Percentiles rank a stretch among this genome's conserved stretches.
These are phyloP conservation scores for Volvox africanus DNA, from an alignment of 139 green algal genomes.

Conservation along the genomic window DNA sequence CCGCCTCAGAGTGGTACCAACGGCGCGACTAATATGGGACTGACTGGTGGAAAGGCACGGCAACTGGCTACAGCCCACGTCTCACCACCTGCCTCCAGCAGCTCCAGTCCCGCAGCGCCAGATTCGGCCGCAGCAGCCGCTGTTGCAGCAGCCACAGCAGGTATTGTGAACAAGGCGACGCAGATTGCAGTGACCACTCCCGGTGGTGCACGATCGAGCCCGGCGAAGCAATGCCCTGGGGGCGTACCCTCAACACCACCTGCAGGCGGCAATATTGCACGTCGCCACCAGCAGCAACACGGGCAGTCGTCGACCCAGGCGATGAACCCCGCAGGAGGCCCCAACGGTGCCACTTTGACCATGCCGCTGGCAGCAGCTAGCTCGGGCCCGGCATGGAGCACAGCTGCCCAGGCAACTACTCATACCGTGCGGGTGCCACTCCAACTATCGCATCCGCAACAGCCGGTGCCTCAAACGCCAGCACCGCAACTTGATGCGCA, in stretches of 20 bases:
- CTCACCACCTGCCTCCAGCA: background rate
- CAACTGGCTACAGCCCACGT: background rate
- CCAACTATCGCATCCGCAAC: background rate
- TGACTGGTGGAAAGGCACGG: background rate
- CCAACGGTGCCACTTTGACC: background rate
- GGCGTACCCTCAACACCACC: background rate
- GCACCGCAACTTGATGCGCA: background rate
- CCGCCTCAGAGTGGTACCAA: background rate
- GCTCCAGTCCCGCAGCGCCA: background rate
- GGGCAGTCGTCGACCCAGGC: background rate
- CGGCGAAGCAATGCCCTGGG: background rate
- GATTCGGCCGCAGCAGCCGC: background rate
- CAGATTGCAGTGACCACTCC: background rate
- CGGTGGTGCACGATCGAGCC: background rate
- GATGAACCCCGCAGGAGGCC: too few species aligned
- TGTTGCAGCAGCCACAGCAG: conserved; percentile 36
- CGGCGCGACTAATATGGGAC: background rate
- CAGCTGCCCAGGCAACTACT: background rate
- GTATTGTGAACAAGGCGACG: conserved; percentile 16
- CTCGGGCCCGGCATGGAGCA: background rate
- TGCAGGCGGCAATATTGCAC: background rate
- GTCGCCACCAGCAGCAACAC: conserved; percentile 12
- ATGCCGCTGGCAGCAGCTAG: background rate
- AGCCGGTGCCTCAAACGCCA: background rate
- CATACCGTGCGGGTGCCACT: background rate